phyloP scores from a whole-genome alignment of 2,329 filamentous ascomycete genomes.

The Beauveria rudraprayagi region DNA sequence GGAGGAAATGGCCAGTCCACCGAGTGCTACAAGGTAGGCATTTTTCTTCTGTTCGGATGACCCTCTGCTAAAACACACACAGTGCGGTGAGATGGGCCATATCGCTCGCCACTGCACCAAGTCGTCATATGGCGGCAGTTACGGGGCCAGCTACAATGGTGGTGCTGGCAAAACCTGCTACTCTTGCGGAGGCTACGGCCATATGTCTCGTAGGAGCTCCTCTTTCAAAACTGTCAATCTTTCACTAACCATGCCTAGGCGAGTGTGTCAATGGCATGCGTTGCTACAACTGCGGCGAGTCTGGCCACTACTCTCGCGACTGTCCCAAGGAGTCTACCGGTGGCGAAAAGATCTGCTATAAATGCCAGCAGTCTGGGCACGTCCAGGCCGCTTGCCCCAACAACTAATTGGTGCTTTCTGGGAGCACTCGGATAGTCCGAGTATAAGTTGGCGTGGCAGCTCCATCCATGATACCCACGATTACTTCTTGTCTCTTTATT shows the following conservation, averaged over 20 bases:
- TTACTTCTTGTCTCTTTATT: constrained; percentile 20
- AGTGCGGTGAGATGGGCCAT: constrained; percentile 92
- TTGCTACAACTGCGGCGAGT: constrained; percentile 98
- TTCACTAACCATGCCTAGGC: constrained; percentile 32
- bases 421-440: constrained; percentile 16
- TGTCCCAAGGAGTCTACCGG: constrained; percentile 85
- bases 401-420: constrained; percentile 40
- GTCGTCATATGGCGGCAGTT: constrained; percentile 45
- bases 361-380: constrained; percentile 78
- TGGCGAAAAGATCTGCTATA: constrained; percentile 97
- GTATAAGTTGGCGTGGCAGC: constrained; percentile 31
- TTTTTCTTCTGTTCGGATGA: not conserved
- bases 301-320: constrained; percentile 90
- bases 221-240: not conserved
- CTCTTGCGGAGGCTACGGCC: constrained; percentile 92
- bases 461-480: constrained; percentile 36
- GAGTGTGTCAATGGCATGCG: constrained; percentile 99
- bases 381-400: constrained; percentile 91
- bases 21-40: constrained; percentile 78
- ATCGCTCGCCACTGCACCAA: constrained; percentile 87
- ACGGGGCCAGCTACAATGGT: constrained; percentile 38
- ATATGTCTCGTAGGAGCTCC: constrained; percentile 70
- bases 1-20: constrained; percentile 42
- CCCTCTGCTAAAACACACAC: constrained; percentile 10
- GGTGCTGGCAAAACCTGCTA: constrained; percentile 82